A percentile compares a stretch with the other conserved stretches of the same genome.
These are phyloP conservation scores for Alternaria viburni DNA, from an alignment of 2,329 filamentous ascomycete genomes.

Conservation along the genomic window DNA sequence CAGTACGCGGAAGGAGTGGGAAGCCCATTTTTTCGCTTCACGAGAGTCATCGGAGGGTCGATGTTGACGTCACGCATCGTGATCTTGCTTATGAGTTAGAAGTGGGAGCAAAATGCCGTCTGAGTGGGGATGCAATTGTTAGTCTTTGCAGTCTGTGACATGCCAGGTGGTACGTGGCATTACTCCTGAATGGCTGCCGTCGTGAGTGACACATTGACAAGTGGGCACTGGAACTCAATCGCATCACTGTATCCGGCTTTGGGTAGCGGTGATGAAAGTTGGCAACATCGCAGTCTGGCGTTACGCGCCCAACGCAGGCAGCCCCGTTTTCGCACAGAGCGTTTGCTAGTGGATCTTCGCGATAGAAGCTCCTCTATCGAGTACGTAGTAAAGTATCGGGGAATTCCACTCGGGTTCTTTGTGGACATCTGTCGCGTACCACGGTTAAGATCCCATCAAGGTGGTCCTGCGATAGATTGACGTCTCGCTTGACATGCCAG, in stretches of 20 bases:
- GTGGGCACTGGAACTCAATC: neutral
- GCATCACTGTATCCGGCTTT: neutral
- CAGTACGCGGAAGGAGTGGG: neutral
- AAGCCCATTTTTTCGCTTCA: constrained; percentile 3
- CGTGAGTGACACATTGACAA: constrained; percentile 2
- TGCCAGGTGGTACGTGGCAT: constrained; percentile 15
- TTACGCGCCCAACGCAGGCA: neutral
- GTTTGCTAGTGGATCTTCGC: neutral
- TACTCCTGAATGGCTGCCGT: neutral
- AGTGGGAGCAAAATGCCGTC: constrained; percentile 17
- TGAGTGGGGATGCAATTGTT: constrained; percentile 26
- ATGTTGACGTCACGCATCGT: constrained; percentile 34
- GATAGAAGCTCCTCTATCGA: neutral
- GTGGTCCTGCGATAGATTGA: constrained; percentile 10
- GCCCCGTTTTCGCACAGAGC: neutral
- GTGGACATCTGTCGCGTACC: neutral
- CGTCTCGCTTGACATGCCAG: constrained; percentile 9
- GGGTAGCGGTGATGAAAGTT: neutral
- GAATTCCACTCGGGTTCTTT: neutral
- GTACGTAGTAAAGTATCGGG: neutral
- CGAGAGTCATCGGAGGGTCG: constrained; percentile 1
- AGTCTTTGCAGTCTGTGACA: constrained; percentile 6
- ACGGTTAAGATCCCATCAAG: neutral
- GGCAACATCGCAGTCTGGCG: neutral
- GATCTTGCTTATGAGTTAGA: constrained; percentile 15